Percentiles rank a stretch among this genome's conserved stretches.
phyloP scores from a whole-genome alignment of 2,329 filamentous ascomycete genomes.

The Colletotrichum falcatum region DNA sequence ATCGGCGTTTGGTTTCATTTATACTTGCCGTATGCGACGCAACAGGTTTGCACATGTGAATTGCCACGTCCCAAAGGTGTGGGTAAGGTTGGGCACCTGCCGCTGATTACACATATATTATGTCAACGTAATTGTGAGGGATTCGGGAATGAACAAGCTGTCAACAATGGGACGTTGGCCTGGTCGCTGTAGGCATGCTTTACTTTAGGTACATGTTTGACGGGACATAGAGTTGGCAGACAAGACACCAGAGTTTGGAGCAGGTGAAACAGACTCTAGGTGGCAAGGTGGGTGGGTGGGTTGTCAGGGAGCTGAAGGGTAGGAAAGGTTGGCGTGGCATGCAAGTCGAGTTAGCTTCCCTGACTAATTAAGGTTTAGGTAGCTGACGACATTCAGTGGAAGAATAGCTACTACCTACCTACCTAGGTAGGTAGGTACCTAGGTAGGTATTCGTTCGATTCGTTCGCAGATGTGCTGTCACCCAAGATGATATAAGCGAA shows the following conservation, averaged over 20 bases:
- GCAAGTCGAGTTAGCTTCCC: too few relatives aligned
- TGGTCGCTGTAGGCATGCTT: slow-evolving; percentile 19
- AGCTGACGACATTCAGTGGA: too few relatives aligned
- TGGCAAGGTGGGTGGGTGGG: neutral
- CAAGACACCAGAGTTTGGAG: slow-evolving; percentile 22
- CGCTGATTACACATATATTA: neutral
- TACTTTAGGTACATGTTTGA: slow-evolving; percentile 32
- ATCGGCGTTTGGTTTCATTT: slow-evolving; percentile 3
- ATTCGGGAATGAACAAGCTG: neutral
- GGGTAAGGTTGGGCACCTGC: slow-evolving; percentile 18
- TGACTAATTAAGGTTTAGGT: too few relatives aligned
- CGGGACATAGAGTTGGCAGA: slow-evolving; percentile 19
- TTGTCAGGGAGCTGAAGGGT: slow-evolving; percentile 4
- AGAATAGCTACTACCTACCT: too few relatives aligned
- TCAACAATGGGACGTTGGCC: slow-evolving; percentile 3
- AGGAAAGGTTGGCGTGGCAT: neutral
- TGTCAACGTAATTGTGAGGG: slow-evolving; percentile 7
- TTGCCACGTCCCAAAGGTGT: slow-evolving; percentile 8
- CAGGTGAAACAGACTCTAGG: slow-evolving; percentile 8
- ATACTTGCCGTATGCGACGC: neutral
- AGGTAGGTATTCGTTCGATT: too few relatives aligned
- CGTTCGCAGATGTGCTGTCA: neutral
- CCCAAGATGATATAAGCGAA: slow-evolving; percentile 14
- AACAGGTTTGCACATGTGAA: slow-evolving; percentile 1
- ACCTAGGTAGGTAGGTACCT: too few relatives aligned